These are phyloP conservation scores for Craterostigma plantagineum DNA, from an alignment of 257 asterid species.

Conservation along the genomic window DNA sequence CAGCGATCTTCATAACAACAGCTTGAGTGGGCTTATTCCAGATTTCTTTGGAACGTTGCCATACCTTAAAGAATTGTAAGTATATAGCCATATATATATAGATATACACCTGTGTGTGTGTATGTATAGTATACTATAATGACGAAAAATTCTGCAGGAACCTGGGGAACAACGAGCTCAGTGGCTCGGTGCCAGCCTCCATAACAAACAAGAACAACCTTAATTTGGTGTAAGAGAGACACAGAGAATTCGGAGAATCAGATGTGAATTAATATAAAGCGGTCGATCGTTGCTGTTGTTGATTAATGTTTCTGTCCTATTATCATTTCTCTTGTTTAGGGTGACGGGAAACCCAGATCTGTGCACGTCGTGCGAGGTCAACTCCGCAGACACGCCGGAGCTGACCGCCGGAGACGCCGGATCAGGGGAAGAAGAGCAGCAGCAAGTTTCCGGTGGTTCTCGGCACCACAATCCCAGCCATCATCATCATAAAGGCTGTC, in stretches of 20 bases:
- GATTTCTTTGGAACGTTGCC: slow-evolving; percentile 34
- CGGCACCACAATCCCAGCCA: slow-evolving; percentile 16
- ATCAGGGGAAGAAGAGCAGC: background rate
- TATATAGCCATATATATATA: background rate
- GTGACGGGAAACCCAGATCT: no score
- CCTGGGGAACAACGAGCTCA: slow-evolving; percentile 32
- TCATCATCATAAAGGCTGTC: slow-evolving; percentile 8
- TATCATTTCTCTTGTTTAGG: no score
- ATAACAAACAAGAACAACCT: slow-evolving; percentile 24
- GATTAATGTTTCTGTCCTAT: no score
- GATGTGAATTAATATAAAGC: no score
- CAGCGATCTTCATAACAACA: slow-evolving; percentile 38
- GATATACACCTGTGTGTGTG: background rate
- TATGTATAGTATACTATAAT: background rate
- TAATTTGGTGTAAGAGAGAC: slow-evolving; percentile 20
- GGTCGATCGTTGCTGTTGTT: no score
- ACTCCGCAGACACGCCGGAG: background rate
- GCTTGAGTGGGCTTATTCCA: slow-evolving; percentile 36
- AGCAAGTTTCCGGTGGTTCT: slow-evolving; percentile 17
- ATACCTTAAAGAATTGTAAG: slow-evolving; percentile 36
- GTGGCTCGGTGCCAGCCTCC: slow-evolving; percentile 31
- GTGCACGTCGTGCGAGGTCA: no score
- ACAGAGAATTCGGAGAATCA: background rate
- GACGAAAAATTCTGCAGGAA: slow-evolving; percentile 21
- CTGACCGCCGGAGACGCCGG: background rate